Conservation (phyloP, 805 yeast species). For the Cyberlindnera euphorbiae region DNA sequence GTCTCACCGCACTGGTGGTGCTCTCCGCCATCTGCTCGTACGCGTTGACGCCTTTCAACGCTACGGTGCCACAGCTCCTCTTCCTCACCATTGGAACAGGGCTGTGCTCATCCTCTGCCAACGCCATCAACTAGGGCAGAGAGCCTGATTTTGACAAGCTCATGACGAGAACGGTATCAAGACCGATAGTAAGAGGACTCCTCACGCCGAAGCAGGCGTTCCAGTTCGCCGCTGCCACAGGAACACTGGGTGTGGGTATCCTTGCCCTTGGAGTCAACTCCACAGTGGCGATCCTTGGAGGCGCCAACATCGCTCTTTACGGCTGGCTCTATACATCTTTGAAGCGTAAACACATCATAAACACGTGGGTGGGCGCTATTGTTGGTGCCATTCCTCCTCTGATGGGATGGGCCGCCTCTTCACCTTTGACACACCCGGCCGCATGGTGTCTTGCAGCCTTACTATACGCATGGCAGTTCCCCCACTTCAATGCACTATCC, state of each 20-base stretch:
- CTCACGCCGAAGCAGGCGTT: conserved; percentile 75
- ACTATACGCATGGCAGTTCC: conserved; percentile 97
- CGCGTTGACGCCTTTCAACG: conserved; percentile 83
- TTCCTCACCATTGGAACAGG: conserved; percentile 82
- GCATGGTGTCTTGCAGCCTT: conserved; percentile 92
- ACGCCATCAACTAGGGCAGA: conserved; percentile 95
- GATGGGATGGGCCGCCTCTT: conserved; percentile 98
- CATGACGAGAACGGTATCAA: conserved; percentile 82
- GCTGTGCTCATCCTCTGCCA: conserved; percentile 87
- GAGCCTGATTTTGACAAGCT: conserved; percentile 85
- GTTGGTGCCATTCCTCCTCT: conserved; percentile 98
- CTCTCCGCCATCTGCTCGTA: conserved; percentile 90
- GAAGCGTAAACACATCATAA: conserved; percentile 76
- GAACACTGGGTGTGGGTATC: conserved; percentile 62
- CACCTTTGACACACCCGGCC: conserved; percentile 77
- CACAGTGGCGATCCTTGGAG: conserved; percentile 78
- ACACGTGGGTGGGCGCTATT: conserved; percentile 99
- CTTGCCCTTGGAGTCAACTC: conserved; percentile 81
- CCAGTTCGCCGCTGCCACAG: conserved; percentile 70
- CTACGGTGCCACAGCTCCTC: conserved; percentile 63
- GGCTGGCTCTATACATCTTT: conserved; percentile 90
- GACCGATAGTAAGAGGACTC: conserved; percentile 88
- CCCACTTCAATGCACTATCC: conserved; percentile 90
- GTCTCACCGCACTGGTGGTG: conserved; percentile 81
- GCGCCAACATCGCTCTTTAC: conserved; percentile 72